Evolutionary conservation across 306 rosid species (phyloP), one percentile per base, ranked within the genome.

Genomic region (Coriaria nepalensis): DNA sequence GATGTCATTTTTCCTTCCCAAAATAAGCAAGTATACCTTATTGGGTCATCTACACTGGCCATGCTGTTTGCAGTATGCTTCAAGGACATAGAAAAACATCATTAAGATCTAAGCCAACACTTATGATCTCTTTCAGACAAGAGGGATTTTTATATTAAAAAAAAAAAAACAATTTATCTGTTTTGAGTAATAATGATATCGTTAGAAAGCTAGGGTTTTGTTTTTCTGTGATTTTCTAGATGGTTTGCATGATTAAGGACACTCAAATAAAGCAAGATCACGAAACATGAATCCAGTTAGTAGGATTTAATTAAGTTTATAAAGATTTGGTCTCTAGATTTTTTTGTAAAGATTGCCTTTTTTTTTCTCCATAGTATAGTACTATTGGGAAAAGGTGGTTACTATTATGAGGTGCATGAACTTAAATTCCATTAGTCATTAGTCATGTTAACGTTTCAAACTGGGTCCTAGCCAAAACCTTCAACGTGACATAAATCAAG

Each of bases 211-310:
- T 20, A 20, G 29, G 29, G 29, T 20, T 20, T 20, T 3, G 29
- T 1, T 20, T 20, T 20, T 20, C 29, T 20, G 29, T 20, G 3
- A 20, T 20, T 20, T 20, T 62, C 59, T 14, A 60, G 71, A 52
- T 76, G 75, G 55, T 65, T 40, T 60, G 71, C 63, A 66, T 66
- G 63, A 77, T 65, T 37, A 47, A 63, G 38, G 75, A 75, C 43
- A 68, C 59, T 73, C 67, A 60, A 56, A 68, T 62, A 78, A 81
- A 68, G 68, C 71, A 49, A 62, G 69, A 62, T 59, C 60, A 52
- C 62, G 59, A 79, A 74, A 76, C 80, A 62, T 75, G 78, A 73
- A 59, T 68, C 78, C 94, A 83, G 92, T 80, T 80, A 75, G 73
- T 72, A 56, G 3, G 29, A 20, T 20, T 20, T 20, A 20, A 20